A percentile compares a stretch with the other conserved stretches of the same genome.
phyloP scores from a whole-genome alignment of 495 filamentous ascomycete genomes.

The Amphirosellinia nigrospora region DNA sequence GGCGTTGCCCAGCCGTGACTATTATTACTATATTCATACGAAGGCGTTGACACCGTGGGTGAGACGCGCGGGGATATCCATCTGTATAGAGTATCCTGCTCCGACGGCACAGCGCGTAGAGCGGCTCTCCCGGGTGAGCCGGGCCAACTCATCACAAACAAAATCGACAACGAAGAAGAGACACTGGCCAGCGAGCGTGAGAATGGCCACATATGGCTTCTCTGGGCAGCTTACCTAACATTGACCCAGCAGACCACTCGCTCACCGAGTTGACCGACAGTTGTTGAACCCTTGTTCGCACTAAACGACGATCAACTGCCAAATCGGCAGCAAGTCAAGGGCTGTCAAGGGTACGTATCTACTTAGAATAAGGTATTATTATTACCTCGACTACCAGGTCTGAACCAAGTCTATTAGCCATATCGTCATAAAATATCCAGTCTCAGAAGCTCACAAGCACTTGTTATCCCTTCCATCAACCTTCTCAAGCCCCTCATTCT shows the following conservation, averaged over 20 bases:
- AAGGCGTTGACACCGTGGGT: conserved; percentile 6
- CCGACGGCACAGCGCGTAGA: conserved; percentile 12
- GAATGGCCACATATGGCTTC: neutral
- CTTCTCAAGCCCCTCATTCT: neutral
- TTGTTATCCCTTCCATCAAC: neutral
- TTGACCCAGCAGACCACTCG: neutral
- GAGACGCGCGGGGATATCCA: conserved; percentile 1
- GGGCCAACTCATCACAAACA: neutral
- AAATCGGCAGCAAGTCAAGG: neutral
- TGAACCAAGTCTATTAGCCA: neutral
- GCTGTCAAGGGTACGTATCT: neutral
- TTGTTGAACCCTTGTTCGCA: neutral
- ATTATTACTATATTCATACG: neutral
- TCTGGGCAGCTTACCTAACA: conserved; percentile 14
- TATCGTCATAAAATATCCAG: neutral
- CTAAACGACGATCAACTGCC: conserved; percentile 12
- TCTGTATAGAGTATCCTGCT: conserved; percentile 2
- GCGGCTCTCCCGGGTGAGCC: neutral
- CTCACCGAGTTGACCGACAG: conserved; percentile 11
- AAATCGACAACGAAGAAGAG: neutral
- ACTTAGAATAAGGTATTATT: conserved; percentile 10
- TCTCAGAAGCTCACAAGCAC: neutral
- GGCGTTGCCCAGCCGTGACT: neutral
- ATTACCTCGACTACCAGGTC: conserved; percentile 2
- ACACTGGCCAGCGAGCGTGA: neutral